Base-by-base conservation (phyloP, 805 yeast genomes). In the Cyberlindnera meyerae region DNA sequence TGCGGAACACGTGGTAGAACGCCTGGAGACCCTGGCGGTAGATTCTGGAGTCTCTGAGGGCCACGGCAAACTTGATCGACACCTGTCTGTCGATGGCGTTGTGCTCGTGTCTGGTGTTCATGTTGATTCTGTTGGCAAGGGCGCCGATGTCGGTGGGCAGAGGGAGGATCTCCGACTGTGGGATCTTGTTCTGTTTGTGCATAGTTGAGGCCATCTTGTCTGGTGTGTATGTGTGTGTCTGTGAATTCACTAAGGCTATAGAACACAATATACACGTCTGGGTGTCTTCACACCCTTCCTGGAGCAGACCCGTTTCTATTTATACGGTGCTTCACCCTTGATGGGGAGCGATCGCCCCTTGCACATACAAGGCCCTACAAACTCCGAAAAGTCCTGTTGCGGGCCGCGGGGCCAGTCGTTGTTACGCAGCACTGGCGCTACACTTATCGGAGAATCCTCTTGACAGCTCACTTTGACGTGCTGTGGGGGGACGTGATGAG, bases 91-190 rank as follows among this genome's bases (percentile, higher is more conserved):
- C 76, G 37, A 85, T 77, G 45, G 71, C 72, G 55, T 80, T 77
- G 63, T 85, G 95, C 20, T 70, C 67, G 13, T 66, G 60, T 43
- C 79, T 68, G 3, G 95, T 85, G 51, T 77, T 80, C 32, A 58
- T 55, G 58, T 85, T 85, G 53, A 86, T 85, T 55, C 95, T 67
- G 68, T 86, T 86, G 31, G 79, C 95, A 35, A 85, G 65, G 6
- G 95, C 95, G 18, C 89, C 95, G 13, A 79, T 63, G 55, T 85
- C 95, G n/a, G 74, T 72, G 38, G 81, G 80, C n/a, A 76, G 68
- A 3, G 95, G 95, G 22, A 85, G 70, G 24, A 79, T 73, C 54
- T 79, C 84, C n/a, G 57, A 49, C 39, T 65, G 57, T 17, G 56
- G 55, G 37, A 54, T 39, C 42, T 49, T 52, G n/a, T 45, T 34